Base-by-base conservation (phyloP, 371 early-diverging fungal species). In the Mycotypha africana region DNA sequence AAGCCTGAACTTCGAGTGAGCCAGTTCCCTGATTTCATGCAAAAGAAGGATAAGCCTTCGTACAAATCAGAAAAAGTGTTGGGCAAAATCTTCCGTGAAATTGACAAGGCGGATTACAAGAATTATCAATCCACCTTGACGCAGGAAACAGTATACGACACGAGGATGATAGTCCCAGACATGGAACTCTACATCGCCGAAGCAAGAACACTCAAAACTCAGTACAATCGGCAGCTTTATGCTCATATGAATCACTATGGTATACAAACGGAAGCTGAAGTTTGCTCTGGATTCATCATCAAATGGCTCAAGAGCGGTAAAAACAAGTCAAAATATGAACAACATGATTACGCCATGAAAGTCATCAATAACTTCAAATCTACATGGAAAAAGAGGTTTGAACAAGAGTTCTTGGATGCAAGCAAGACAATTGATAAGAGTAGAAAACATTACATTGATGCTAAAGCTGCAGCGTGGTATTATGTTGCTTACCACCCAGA, bases 1-100 rank as follows among this genome's bases (percentile, higher is more conserved):
- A 56, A 52, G 0, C 45, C 47, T 0, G 79, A 79, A 16, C 57
- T 80, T 1, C 46, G 66, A 6, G 82, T 84, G 0, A 56, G 43
- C 10, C 36, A 30, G 1, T 88, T 74, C 45, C 93, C 93, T 0
- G 91, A 91, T 52, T 93, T 88, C 48, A 88, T 93, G 91, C 76
- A 88, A 38, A 85, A 85, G 52, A 60, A 66, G 4, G 65, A 66
- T 24, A 78, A 79, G 41, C 51, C 53, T 7, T 53, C 60, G 0
- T 91, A 90, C 49, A 7, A 14, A 1, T 85, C 86, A 3, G 45
- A 54, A 32, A 80, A 84, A 34, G 78, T 82, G 1, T 51, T 87
- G 1, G 89, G 89, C 0, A 47, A 43, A 2, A 75, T 92, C 1
- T 91, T 77, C 52, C 70, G 88, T 0, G 47, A 58, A 0, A 67